Percentiles rank a stretch among this genome's conserved stretches.
phyloP scores from a whole-genome alignment of 441 rosid species.

The Metrosideros polymorpha region DNA sequence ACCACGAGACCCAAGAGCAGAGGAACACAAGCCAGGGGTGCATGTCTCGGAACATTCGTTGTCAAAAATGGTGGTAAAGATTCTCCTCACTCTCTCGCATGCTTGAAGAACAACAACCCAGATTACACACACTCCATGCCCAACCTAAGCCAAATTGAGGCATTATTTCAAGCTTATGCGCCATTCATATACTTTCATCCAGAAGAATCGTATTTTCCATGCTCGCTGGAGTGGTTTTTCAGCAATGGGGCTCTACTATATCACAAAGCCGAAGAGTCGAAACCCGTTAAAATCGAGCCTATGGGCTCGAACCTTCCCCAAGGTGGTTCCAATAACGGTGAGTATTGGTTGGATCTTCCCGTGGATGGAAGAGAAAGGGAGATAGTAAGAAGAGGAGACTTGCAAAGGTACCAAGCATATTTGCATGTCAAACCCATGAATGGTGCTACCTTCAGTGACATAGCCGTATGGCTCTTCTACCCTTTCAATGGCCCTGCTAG shows the following conservation, averaged over 20 bases:
- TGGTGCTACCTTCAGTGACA: neutral
- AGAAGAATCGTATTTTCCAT: neutral
- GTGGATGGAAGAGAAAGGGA: neutral
- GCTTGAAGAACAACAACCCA: neutral
- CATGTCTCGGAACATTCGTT: neutral
- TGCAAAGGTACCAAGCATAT: neutral
- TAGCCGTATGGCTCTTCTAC: conserved; percentile 8
- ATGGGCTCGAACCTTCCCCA: conserved; percentile 5
- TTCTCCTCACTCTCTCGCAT: neutral
- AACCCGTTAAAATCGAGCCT: neutral
- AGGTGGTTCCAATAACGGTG: neutral
- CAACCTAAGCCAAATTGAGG: neutral
- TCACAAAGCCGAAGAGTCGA: neutral
- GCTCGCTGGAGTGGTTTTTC: conserved; percentile 5
- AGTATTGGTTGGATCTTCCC: conserved; percentile 6
- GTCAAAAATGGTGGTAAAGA: neutral
- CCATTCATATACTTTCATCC: conserved; percentile 3
- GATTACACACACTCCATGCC: neutral
- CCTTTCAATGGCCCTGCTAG: conserved; percentile 2
- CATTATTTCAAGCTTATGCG: neutral
- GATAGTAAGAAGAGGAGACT: neutral
- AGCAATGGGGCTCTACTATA: neutral
- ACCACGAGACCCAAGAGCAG: neutral
- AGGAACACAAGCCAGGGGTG: conserved; percentile 5
- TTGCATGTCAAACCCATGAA: conserved; percentile 5